Conservation (phyloP, 345 rosid genomes). For the Diplotaxis tenuifolia region DNA sequence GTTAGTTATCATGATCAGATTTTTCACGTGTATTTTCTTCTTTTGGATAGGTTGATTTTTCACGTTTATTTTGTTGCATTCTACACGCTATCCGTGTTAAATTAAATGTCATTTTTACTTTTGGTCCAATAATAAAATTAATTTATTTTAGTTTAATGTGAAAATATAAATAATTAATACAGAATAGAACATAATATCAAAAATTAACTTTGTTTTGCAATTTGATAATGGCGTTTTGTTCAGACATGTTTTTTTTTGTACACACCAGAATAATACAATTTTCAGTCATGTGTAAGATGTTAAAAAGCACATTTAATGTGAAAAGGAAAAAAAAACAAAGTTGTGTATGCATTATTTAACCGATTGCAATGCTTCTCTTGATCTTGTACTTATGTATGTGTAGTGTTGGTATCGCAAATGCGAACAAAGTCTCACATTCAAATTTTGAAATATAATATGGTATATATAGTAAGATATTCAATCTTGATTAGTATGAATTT, state of each 20-base stretch:
- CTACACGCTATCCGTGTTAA: background rate
- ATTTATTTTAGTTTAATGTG: background rate
- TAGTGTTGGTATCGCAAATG: too few relatives aligned
- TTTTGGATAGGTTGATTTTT: background rate
- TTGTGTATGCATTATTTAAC: too few relatives aligned
- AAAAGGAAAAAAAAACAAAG: too few relatives aligned
- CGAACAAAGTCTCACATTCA: too few relatives aligned
- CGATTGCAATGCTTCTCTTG: too few relatives aligned
- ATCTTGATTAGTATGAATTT: too few relatives aligned
- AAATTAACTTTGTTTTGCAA: background rate
- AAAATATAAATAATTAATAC: background rate
- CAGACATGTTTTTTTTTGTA: background rate
- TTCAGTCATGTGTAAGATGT: background rate
- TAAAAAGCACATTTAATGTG: too few relatives aligned
- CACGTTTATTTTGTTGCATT: slow-evolving; percentile 7
- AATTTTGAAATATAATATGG: too few relatives aligned
- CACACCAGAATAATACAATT: background rate
- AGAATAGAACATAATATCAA: too few relatives aligned
- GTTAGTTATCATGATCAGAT: background rate
- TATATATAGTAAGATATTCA: too few relatives aligned
- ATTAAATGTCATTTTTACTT: background rate
- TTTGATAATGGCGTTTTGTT: background rate
- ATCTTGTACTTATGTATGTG: too few relatives aligned
- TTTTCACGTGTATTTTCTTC: slow-evolving; percentile 27
- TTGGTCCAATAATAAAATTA: background rate